Base-by-base conservation (phyloP, 306 rosid species). In the Castanea crenata region DNA sequence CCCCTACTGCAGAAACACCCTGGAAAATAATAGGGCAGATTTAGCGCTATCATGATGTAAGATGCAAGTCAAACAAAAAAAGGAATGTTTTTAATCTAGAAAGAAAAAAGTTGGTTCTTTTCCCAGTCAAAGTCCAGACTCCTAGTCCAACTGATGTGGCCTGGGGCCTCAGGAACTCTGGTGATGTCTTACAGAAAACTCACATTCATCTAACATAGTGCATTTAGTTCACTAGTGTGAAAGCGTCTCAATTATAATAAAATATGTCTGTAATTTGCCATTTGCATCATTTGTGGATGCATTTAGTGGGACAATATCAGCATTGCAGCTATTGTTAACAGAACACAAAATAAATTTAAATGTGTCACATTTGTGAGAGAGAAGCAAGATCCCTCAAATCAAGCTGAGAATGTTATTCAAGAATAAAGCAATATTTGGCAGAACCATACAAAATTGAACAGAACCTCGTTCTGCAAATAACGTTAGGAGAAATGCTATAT, bases 1-100 rank as follows among this genome's bases (percentile, higher is more conserved):
- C 97, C 41, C 85, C 76, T 74, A 94, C 97, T 27, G 97, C 98
- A 69, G 98, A 94, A 15, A 94, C 97, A 32, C 98, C 98, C 97
- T 94, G 74, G 18, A 86, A 55, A 77, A 78, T 21, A 79, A 74
- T 8, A 34, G 73, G 55, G 41, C 72, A 34, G 38, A 41, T 49
- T 29, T 35, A 46, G 57, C 34, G 49, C 14, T 34, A 49, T 21
- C 23, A 5, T 38, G 76, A 49, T 16, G 76, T 58, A 31, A 56
- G 69, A 67, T 35, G 69, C 29, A 74, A 77, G 58, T 71, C 35
- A 61, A 54, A 58, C 6, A 56, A 38, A 41, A 68, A 5, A 20
- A 27, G 27, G 18, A 15, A 71, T 34, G 14, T 59, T 4, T 19
- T 10, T 21, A 10, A 68, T 19, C 41, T 16, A 67, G 2, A 9